Evolutionary conservation across 1,139 yeast genomes (phyloP).

Genomic region (Saccharomyces pastorianus): DNA sequence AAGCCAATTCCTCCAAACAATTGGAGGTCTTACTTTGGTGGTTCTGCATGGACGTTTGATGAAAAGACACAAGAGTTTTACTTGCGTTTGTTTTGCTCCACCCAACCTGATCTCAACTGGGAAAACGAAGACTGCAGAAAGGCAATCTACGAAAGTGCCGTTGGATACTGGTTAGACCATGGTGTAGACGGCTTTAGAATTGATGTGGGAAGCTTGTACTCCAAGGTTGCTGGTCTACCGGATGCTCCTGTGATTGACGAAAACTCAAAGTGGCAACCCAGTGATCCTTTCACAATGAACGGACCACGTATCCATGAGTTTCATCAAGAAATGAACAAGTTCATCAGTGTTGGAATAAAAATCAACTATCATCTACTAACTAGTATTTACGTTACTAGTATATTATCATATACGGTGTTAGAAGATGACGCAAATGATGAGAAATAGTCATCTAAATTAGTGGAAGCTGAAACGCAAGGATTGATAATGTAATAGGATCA

Average conservation of each 20-base stretch:
- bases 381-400: too few species aligned
- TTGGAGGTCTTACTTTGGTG: conserved; percentile 47
- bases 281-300: conserved; percentile 32
- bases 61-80: conserved; percentile 47
- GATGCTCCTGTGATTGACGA: conserved; percentile 31
- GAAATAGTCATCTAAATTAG: too few species aligned
- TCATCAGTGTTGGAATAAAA: too few species aligned
- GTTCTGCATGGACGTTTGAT: conserved; percentile 51
- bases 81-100: conserved; percentile 42
- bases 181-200: conserved; percentile 56
- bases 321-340: conserved; percentile 43
- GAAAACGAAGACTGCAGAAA: conserved; percentile 45
- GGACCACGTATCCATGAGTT: conserved; percentile 53
- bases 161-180: conserved; percentile 47
- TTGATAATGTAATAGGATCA: too few species aligned
- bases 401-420: too few species aligned
- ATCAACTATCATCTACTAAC: too few species aligned
- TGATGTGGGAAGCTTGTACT: conserved; percentile 47
- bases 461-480: too few species aligned
- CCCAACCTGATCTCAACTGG: conserved; percentile 56
- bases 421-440: too few species aligned
- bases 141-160: conserved; percentile 44
- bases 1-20: conserved; percentile 49
- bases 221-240: conserved; percentile 40
- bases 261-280: conserved; percentile 40